Percentiles rank a stretch among this genome's conserved stretches.
Evolutionary conservation across 768 basidiomycete genomes (phyloP).

Genomic region (Trametes cingulata): DNA sequence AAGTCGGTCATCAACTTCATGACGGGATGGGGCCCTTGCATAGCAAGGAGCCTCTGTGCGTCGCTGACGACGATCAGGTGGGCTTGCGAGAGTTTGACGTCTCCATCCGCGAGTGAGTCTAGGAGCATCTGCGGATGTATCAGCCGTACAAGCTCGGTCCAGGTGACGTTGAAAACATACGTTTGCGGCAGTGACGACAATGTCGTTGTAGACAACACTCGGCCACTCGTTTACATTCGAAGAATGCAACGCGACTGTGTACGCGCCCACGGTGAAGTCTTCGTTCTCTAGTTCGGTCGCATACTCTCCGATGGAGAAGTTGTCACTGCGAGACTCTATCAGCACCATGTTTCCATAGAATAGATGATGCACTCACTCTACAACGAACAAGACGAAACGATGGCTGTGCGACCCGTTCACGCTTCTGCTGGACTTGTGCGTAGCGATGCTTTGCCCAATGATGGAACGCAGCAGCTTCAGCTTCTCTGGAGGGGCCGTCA

Average conservation of each 20-base stretch:
- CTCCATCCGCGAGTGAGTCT: slow-evolving; percentile 38
- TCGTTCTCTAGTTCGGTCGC: slow-evolving; percentile 31
- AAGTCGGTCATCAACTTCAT: slow-evolving; percentile 48
- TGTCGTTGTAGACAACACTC: slow-evolving; percentile 33
- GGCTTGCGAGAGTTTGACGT: slow-evolving; percentile 45
- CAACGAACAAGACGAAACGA: slow-evolving; percentile 18
- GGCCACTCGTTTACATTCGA: slow-evolving; percentile 30
- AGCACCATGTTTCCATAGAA: not conserved
- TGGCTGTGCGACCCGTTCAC: not conserved
- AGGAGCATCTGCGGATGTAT: slow-evolving; percentile 39
- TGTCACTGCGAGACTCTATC: slow-evolving; percentile 1
- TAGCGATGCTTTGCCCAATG: slow-evolving; percentile 2
- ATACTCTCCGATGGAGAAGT: slow-evolving; percentile 19
- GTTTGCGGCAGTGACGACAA: slow-evolving; percentile 43
- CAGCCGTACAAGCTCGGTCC: not conserved
- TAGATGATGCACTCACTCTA: slow-evolving; percentile 10
- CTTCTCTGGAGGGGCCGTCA: slow-evolving; percentile 7
- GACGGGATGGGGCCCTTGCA: slow-evolving; percentile 37
- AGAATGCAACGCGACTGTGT: slow-evolving; percentile 15
- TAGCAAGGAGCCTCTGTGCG: slow-evolving; percentile 39
- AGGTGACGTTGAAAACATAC: slow-evolving; percentile 31
- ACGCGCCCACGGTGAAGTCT: slow-evolving; percentile 30
- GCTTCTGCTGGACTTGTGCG: not conserved
- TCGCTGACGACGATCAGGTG: slow-evolving; percentile 47
- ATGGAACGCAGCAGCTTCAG: slow-evolving; percentile 4